These are phyloP conservation scores for Ustilago sp. DNA, from an alignment of 1,284 basidiomycete species.

Conservation along the genomic window DNA sequence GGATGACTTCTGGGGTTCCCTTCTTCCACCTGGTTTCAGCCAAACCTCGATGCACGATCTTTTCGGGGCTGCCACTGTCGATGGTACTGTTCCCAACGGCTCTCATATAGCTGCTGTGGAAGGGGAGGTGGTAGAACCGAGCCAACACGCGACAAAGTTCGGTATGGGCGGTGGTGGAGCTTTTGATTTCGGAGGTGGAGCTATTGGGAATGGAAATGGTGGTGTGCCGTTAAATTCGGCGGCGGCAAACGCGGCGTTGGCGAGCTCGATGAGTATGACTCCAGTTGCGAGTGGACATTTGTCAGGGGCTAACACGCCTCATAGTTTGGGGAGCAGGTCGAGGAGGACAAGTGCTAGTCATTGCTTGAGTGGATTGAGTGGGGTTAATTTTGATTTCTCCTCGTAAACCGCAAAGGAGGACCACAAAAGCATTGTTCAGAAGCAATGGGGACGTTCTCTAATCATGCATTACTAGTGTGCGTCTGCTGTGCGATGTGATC, in stretches of 20 bases:
- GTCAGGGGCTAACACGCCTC: conserved; percentile 36
- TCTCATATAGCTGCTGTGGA: conserved; percentile 13
- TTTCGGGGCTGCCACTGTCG: conserved; percentile 30
- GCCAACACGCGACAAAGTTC: conserved; percentile 42
- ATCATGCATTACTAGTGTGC: conserved; percentile 1
- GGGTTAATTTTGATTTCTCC: conserved; percentile 44
- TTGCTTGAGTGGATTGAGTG: conserved; percentile 23
- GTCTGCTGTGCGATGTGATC: not conserved
- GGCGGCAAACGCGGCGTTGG: conserved; percentile 32
- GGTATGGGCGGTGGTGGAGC: conserved; percentile 52
- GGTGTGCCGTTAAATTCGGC: conserved; percentile 43
- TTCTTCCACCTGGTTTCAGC: conserved; percentile 60
- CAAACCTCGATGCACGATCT: conserved; percentile 49
- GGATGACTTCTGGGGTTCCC: conserved; percentile 60
- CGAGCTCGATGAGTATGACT: conserved; percentile 33
- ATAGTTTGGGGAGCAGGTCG: conserved; percentile 26
- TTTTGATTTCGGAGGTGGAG: conserved; percentile 54
- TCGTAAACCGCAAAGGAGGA: not conserved
- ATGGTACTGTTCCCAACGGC: conserved; percentile 10
- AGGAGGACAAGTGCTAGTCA: conserved; percentile 39
- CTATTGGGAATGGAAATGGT: conserved; percentile 47
- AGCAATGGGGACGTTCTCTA: not conserved
- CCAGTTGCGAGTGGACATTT: conserved; percentile 30
- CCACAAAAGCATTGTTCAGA: not conserved
- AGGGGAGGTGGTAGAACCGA: conserved; percentile 17